Percentiles rank a stretch among this genome's conserved stretches.
Conservation (phyloP, 176 grass and related monocot genomes). For the Cenchrus fungigraminus region DNA sequence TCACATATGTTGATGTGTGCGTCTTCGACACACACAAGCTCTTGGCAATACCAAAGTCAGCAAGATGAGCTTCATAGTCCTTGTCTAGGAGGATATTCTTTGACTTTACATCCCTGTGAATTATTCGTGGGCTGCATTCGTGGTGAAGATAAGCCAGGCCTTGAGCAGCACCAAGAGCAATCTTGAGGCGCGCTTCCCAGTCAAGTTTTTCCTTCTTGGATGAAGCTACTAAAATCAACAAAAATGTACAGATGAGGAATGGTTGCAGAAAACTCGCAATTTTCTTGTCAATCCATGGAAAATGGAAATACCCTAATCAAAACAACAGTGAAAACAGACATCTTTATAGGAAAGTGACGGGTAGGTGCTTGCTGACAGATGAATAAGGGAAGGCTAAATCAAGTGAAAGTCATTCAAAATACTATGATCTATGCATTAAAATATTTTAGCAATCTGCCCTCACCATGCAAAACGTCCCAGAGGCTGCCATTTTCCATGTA, state of each 20-base stretch:
- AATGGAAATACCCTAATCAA: constrained; percentile 27
- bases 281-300: background rate
- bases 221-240: constrained; percentile 49
- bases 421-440: background rate
- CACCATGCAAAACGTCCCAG: constrained; percentile 95
- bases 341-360: constrained; percentile 26
- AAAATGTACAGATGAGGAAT: constrained; percentile 12
- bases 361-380: constrained; percentile 28
- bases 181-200: constrained; percentile 71
- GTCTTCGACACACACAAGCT: constrained; percentile 86
- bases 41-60: constrained; percentile 94
- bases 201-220: constrained; percentile 83
- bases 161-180: constrained; percentile 85
- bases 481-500: constrained; percentile 97
- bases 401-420: constrained; percentile 28
- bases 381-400: constrained; percentile 21
- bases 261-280: background rate
- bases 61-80: constrained; percentile 76
- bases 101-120: constrained; percentile 89
- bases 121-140: constrained; percentile 83
- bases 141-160: constrained; percentile 93
- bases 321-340: constrained; percentile 8
- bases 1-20: constrained; percentile 89
- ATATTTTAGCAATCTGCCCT: constrained; percentile 35
- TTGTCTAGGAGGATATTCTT: constrained; percentile 92